Conservation (phyloP, 2,329 filamentous ascomycete genomes). For the Alternaria sp. region DNA sequence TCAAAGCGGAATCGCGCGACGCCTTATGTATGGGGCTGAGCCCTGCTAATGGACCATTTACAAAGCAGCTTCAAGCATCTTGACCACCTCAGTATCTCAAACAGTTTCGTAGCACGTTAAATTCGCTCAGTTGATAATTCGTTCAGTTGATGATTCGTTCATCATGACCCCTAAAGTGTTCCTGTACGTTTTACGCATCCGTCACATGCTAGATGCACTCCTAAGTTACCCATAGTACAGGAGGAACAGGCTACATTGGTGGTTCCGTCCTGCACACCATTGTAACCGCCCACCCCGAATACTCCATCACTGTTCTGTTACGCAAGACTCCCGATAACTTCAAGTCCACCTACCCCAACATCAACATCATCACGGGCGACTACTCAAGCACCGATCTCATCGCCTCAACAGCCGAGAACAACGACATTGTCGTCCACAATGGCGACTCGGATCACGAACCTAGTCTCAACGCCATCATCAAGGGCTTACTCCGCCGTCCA, state of each 20-base stretch:
- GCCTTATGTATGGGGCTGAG: conserved; percentile 10
- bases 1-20: background rate
- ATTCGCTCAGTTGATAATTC: background rate
- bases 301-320: conserved; percentile 57
- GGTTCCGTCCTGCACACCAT: conserved; percentile 61
- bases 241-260: conserved; percentile 63
- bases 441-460: conserved; percentile 42
- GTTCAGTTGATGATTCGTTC: background rate
- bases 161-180: conserved; percentile 45
- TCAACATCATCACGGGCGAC: conserved; percentile 59
- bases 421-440: conserved; percentile 60
- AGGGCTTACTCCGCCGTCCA: conserved; percentile 59
- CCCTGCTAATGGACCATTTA: background rate
- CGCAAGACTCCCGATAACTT: conserved; percentile 49
- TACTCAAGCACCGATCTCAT: conserved; percentile 58
- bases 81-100: background rate
- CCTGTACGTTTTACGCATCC: conserved; percentile 27
- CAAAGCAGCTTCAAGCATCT: background rate
- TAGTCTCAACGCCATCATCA: conserved; percentile 58
- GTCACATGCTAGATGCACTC: too few species aligned
- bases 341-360: conserved; percentile 49
- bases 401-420: conserved; percentile 56
- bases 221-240: conserved; percentile 52
- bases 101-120: too few species aligned
- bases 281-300: conserved; percentile 57